Conservation (phyloP, 2,329 filamentous ascomycete genomes). For the Alternaria hordeiaustralica region DNA sequence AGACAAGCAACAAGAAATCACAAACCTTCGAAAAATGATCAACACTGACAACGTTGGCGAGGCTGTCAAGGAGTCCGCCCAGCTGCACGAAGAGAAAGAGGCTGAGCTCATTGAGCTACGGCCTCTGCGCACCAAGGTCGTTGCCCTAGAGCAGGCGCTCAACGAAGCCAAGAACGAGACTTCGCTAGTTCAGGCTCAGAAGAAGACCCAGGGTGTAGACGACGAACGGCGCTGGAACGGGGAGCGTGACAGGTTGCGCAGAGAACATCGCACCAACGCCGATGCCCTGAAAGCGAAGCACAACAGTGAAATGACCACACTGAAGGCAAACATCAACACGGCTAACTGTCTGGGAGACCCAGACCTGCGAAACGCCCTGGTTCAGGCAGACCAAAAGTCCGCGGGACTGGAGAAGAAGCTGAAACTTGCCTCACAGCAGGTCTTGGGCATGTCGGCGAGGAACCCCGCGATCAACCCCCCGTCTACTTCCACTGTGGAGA, state of each 20-base stretch:
- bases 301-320: background rate
- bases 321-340: background rate
- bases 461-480: background rate
- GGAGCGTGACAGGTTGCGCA: background rate
- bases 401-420: background rate
- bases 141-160: background rate
- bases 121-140: background rate
- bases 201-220: background rate
- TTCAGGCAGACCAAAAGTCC: background rate
- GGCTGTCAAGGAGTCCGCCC: background rate
- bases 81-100: background rate
- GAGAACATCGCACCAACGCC: background rate
- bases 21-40: background rate
- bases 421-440: background rate
- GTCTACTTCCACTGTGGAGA: background rate
- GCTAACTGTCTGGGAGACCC: background rate
- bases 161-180: background rate
- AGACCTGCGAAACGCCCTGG: background rate
- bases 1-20: background rate
- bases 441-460: background rate
- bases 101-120: background rate
- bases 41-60: background rate
- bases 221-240: background rate
- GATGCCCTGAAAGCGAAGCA: background rate
- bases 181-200: background rate